Conservation (phyloP, 768 basidiomycete genomes). For the Trametes meyenii region DNA sequence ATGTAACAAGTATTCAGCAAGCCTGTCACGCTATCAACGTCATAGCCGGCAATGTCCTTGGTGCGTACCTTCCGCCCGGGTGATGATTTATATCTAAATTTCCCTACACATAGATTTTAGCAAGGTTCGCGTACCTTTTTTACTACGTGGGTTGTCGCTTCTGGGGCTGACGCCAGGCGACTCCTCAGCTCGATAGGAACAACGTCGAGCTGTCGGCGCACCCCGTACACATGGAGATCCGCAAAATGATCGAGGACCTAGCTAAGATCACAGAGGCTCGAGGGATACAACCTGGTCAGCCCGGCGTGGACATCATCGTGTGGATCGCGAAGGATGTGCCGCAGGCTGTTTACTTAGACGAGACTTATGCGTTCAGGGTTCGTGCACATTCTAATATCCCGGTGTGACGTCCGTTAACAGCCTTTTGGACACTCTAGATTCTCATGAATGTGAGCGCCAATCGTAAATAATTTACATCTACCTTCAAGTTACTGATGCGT, state of each 20-base stretch:
- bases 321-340: conserved; percentile 30
- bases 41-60: conserved; percentile 35
- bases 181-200: conserved; percentile 30
- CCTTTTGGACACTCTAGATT: conserved; percentile 14
- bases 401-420: background rate
- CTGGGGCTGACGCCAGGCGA: background rate
- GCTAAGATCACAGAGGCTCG: conserved; percentile 32
- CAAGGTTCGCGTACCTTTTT: conserved; percentile 26
- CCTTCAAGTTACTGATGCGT: background rate
- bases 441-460: conserved; percentile 33
- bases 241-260: conserved; percentile 33
- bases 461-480: background rate
- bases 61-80: conserved; percentile 14
- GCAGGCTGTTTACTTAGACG: conserved; percentile 30
- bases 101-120: conserved; percentile 28
- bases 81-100: background rate
- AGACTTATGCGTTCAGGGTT: conserved; percentile 33
- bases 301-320: conserved; percentile 30
- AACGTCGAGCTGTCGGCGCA: conserved; percentile 33
- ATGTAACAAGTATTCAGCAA: conserved; percentile 34
- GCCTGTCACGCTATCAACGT: conserved; percentile 36
- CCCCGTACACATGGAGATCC: conserved; percentile 31
- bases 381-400: background rate
- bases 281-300: conserved; percentile 24
- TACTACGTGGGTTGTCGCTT: background rate